Base-by-base conservation (phyloP, 768 basidiomycete genomes). In the Leccinellum albellum region DNA sequence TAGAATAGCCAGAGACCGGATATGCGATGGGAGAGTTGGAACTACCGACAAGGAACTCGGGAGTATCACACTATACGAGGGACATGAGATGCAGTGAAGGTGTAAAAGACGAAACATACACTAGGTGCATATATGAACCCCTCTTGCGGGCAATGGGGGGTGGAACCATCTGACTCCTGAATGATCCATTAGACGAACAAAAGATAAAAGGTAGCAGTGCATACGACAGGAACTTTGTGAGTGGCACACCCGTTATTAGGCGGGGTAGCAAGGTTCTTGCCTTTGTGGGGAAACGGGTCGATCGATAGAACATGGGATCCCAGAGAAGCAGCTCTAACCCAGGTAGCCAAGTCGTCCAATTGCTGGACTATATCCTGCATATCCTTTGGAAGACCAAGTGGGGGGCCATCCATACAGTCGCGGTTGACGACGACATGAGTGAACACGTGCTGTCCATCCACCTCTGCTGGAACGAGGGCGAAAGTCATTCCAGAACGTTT, bases 11-110 rank as follows among this genome's bases (percentile, higher is more conserved):
- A 47, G 56, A 57, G 24, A 65, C 65, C 4, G 72, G 70, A 28
- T 69, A 70, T 26, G 58, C 71, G 40, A 74, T 24, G 6, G 64
- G 67, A 46, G 73, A 74, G 50, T 58, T 63, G 13, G 73, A 72
- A 44, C 67, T 63, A 6, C 71, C 73, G 23, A 53, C 69, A 6
- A 70, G 69, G 52, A 72, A 72, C 53, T 69, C 69, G n/a, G 71
- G 69, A 6, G 67, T 65, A 32, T 64, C 28, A 37, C 64, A 40
- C 63, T 69, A 54, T 17, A 37, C 4, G 44, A 49, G 4, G 20
- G 13, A 28, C 23, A 49, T 53, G 53, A 59, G 37, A 45, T 9
- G 10, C n/a, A 12, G 1, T 23, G 33, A 33, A 5, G 8, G 23
- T 9, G 13, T 24, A 24, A 31, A 32, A 46, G 31, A 29, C 3